Conservation (phyloP, 192 early-diverging fungal genomes). For the Coemansia sp. region DNA sequence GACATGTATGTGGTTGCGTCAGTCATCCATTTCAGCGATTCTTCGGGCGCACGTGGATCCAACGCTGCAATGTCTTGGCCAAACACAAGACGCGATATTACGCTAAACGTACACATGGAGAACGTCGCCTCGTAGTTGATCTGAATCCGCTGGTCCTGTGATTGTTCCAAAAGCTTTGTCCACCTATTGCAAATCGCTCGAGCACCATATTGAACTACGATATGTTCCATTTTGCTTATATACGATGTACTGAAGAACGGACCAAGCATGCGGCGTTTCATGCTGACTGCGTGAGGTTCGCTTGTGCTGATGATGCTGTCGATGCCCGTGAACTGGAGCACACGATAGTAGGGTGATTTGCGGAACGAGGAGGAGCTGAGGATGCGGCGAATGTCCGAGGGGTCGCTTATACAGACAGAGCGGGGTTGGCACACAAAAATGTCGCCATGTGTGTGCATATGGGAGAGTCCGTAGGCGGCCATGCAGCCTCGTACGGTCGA, state of each 20-base stretch:
- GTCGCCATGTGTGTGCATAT: conserved; percentile 7
- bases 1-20: conserved; percentile 20
- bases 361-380: conserved; percentile 16
- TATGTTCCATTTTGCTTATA: conserved; percentile 23
- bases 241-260: conserved; percentile 23
- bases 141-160: background rate
- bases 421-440: conserved; percentile 31
- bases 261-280: conserved; percentile 21
- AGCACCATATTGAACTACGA: conserved; percentile 20
- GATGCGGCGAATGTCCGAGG: conserved; percentile 21
- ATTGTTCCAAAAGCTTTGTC: background rate
- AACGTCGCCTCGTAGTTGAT: conserved; percentile 29
- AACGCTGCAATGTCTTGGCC: conserved; percentile 24
- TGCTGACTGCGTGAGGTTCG: conserved; percentile 11
- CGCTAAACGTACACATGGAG: conserved; percentile 22
- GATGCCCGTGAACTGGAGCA: conserved; percentile 16
- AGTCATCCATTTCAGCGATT: conserved; percentile 23
- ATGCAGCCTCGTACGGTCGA: conserved; percentile 3
- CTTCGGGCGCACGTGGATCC: background rate
- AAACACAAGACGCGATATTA: conserved; percentile 25
- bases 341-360: conserved; percentile 28
- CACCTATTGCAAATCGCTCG: conserved; percentile 9
- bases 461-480: background rate
- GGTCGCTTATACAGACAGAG: conserved; percentile 19
- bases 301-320: conserved; percentile 16